Base-by-base conservation (phyloP, 1,284 basidiomycete genomes). In the Jaminaea rosea region DNA sequence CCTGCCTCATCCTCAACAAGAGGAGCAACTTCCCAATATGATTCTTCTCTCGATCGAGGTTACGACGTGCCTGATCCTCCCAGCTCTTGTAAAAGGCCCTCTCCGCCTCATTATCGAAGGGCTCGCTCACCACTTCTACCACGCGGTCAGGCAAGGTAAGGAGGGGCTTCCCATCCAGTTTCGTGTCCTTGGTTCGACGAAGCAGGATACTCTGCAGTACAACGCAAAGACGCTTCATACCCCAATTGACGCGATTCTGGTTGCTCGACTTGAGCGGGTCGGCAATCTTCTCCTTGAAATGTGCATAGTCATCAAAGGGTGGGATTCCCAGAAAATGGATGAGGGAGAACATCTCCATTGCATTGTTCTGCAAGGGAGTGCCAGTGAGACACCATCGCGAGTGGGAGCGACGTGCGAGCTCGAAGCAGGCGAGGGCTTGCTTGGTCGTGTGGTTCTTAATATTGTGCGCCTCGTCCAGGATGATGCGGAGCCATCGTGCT, bases 391-490 rank as follows among this genome's bases (percentile, higher is more conserved):
- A 73, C 75, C 75, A 76, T 2, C 60, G 58, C 11, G 67, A 51
- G 8, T 52, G 50, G 4, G 65, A 56, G 17, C 58, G 60, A 10
- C 46, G 39, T 0, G 62, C 76, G 9, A 98, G 78, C 1, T 80
- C 85, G 54, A 82, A 87, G 55, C 90, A 92, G 0, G 88, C 90
- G 37, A 84, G 79, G 1, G 69, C 84, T 26, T 82, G 80, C 72
- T 90, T 87, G 0, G 92, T 88, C 28, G 81, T 85, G 53, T 83
- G 79, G 67, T 96, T 94, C 80, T 97, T 97, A 58, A 75, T 98
- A 73, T 94, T 96, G 76, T 99, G 94, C 6, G 93, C 93, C 77
- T 98, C 94, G 67, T 98, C 94, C 37, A 98, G 82, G 31, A 77
- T 72, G 49, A 86, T 81, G 56, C 89, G 79, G 62, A 86, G 83